Evolutionary conservation across 352 stramenopile species (phyloP).

Genomic region (Globisporangium spiculum): DNA sequence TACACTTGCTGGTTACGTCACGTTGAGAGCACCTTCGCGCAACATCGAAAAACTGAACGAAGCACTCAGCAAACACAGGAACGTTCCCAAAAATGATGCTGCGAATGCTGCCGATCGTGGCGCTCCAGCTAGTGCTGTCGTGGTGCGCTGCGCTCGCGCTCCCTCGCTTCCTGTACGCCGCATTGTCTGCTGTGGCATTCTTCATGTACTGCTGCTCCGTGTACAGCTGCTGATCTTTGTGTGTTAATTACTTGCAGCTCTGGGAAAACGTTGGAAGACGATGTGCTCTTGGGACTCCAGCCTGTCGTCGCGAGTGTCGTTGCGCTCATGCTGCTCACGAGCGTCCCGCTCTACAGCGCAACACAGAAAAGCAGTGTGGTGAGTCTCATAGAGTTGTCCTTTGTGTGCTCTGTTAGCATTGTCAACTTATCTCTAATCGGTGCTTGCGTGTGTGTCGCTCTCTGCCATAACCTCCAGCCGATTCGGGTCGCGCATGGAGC

Average conservation of each 20-base stretch:
- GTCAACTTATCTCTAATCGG: neutral
- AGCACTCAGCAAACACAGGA: neutral
- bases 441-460: neutral
- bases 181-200: neutral
- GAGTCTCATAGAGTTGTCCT: neutral
- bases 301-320: slow-evolving; percentile 35
- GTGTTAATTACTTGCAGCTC: slow-evolving; percentile 19
- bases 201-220: neutral
- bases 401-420: neutral
- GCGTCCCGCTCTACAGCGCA: slow-evolving; percentile 24
- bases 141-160: slow-evolving; percentile 16
- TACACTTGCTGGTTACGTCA: neutral
- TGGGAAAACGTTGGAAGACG: slow-evolving; percentile 41
- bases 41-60: neutral
- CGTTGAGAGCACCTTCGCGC: neutral
- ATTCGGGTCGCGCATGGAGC: slow-evolving; percentile 22
- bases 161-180: slow-evolving; percentile 28
- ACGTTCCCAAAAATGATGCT: neutral
- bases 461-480: neutral
- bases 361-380: neutral
- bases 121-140: slow-evolving; percentile 27
- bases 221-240: neutral
- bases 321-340: slow-evolving; percentile 26
- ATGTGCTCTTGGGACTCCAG: slow-evolving; percentile 39
- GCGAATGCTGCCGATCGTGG: slow-evolving; percentile 5